Conservation (phyloP, 139 green algal genomes). For the Spirogloea muscicola region DNA sequence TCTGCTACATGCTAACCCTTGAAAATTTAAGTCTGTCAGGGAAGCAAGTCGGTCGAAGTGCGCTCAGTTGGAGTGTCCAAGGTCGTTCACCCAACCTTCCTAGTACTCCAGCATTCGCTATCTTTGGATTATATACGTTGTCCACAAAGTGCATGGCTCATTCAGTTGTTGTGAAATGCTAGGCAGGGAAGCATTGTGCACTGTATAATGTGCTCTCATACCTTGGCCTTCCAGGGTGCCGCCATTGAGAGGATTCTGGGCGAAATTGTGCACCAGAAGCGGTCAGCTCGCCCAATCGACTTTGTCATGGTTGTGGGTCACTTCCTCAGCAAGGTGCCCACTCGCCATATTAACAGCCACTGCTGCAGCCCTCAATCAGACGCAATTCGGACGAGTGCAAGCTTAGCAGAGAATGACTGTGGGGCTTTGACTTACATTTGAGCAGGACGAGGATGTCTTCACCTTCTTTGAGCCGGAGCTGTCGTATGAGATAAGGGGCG, state of each 20-base stretch:
- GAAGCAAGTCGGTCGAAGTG: slow-evolving; percentile 72
- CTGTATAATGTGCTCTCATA: neutral
- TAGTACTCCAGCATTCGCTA: neutral
- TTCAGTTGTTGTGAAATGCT: neutral
- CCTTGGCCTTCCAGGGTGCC: slow-evolving; percentile 50
- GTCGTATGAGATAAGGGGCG: no score
- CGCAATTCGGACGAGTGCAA: neutral
- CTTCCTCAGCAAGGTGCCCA: slow-evolving; percentile 66
- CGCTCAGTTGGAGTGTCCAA: slow-evolving; percentile 94
- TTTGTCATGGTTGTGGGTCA: slow-evolving; percentile 71
- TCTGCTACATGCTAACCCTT: no score
- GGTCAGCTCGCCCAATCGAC: slow-evolving; percentile 42
- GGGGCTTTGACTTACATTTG: neutral
- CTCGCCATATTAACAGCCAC: neutral
- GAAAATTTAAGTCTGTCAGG: no score
- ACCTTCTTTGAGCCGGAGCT: slow-evolving; percentile 35
- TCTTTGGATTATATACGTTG: neutral
- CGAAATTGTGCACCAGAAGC: slow-evolving; percentile 56
- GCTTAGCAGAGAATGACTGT: neutral
- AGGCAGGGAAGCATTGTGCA: neutral
- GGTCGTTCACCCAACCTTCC: slow-evolving; percentile 38
- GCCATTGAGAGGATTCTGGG: slow-evolving; percentile 79
- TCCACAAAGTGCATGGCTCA: neutral
- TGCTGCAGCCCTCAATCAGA: neutral
- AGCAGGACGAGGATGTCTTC: slow-evolving; percentile 44